Evolutionary conservation across 805 yeast genomes (phyloP), one percentile per base, ranked within the genome.

Genomic region (Lipomyces spencermartinsiae): DNA sequence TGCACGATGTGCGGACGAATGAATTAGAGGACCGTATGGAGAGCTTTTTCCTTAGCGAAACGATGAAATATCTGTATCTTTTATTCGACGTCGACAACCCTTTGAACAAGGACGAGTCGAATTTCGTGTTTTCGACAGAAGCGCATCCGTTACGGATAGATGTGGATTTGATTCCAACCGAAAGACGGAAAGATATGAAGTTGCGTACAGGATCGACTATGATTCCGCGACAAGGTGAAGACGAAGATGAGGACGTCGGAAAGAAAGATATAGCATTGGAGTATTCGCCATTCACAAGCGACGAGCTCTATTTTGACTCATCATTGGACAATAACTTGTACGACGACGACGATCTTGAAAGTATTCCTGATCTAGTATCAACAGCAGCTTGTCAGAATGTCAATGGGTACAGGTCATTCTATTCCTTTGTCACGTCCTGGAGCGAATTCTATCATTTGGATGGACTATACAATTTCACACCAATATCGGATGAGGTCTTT

Each of bases 111-210:
- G 78, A 78, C 1, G 73, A 75, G 19, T 79, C 81, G 34, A 80
- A 78, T 69, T 78, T 81, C 39, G 78, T 89, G 59, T 90, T 93
- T 77, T 86, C 94, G 12, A 93, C 98, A 0, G 98, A 93, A 74
- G 97, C 93, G 0, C 98, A 93, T 77, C 97, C 97, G 2, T 77
- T 93, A 70, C 92, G 97, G 97, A 81, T 84, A 63, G 85, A 85
- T 59, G 70, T 78, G 4, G 71, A 77, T 4, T 65, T 82, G 25
- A 68, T 77, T 69, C 61, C 71, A 56, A 66, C 66, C 72, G 70
- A 54, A 68, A 74, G 60, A 70, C 69, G 19, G 63, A 35, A 25
- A 57, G 58, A n/a, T 72, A 66, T 59, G 66, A 70, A 25, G 22
- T 60, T 10, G 63, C 64, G 8, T 29, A 39, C 49, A 43, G 29